These are phyloP conservation scores for Xylaria palmicola DNA, from an alignment of 495 filamentous ascomycete genomes.

Conservation along the genomic window DNA sequence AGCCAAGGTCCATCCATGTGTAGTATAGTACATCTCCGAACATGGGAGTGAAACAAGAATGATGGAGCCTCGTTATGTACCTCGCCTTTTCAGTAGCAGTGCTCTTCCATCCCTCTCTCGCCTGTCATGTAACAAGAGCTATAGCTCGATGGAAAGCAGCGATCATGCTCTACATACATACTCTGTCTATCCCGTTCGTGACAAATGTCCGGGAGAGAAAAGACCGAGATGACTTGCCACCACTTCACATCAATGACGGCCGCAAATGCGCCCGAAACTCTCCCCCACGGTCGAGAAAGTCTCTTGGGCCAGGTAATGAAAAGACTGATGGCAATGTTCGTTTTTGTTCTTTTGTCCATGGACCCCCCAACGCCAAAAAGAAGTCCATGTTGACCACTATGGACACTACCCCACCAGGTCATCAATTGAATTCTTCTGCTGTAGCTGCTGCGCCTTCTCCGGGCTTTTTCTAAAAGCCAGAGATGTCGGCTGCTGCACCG, in stretches of 20 bases:
- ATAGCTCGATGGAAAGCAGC: neutral
- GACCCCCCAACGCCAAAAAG: neutral
- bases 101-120: neutral
- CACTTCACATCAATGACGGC: neutral
- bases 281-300: neutral
- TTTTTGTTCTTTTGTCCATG: neutral
- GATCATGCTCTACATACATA: neutral
- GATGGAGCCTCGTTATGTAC: neutral
- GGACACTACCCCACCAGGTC: conserved; percentile 28
- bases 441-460: conserved; percentile 43
- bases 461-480: conserved; percentile 55
- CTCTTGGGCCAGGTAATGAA: neutral
- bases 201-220: neutral
- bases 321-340: too few species aligned
- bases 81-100: neutral
- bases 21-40: conserved; percentile 4
- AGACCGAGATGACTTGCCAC: neutral
- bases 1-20: neutral
- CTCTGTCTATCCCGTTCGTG: neutral
- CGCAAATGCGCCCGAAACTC: too few species aligned
- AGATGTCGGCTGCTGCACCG: conserved; percentile 39
- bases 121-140: neutral
- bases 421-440: conserved; percentile 31
- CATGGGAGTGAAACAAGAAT: neutral
- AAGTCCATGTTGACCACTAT: neutral